A percentile compares a stretch with the other conserved stretches of the same genome.
These are phyloP conservation scores for Pilasporangium apinafurcum DNA, from an alignment of 352 stramenopile species.

Conservation along the genomic window DNA sequence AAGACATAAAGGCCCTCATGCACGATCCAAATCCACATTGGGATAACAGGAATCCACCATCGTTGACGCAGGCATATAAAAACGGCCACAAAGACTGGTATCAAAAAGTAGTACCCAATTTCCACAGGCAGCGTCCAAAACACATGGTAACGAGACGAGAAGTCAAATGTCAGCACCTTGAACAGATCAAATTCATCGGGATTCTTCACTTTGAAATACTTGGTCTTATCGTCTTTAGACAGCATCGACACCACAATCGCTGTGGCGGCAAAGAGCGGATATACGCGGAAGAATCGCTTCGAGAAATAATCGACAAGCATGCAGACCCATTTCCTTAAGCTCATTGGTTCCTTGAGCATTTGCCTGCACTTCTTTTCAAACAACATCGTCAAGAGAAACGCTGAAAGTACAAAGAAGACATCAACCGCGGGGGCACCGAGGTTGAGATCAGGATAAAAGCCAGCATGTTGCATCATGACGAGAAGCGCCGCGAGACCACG, in stretches of 20 bases:
- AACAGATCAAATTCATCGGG: constrained; percentile 16
- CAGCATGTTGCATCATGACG: constrained; percentile 12
- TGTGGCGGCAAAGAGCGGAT: constrained; percentile 34
- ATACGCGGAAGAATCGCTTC: constrained; percentile 49
- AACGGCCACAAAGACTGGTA: constrained; percentile 21
- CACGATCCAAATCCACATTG: constrained; percentile 10
- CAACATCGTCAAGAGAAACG: constrained; percentile 15
- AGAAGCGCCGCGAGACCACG: constrained; percentile 7
- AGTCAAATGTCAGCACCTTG: constrained; percentile 31
- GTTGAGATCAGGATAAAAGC: constrained; percentile 6
- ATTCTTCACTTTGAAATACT: constrained; percentile 16
- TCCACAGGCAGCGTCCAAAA: constrained; percentile 49
- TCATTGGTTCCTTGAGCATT: constrained; percentile 6
- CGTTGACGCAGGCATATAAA: constrained; percentile 8
- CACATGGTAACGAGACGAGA: constrained; percentile 25
- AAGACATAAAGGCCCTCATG: constrained; percentile 11
- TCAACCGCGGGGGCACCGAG: constrained; percentile 10
- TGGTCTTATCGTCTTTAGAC: constrained; percentile 16
- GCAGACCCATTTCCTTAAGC: constrained; percentile 5
- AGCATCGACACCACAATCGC: constrained; percentile 23
- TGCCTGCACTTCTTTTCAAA: constrained; percentile 11
- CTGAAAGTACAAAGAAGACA: constrained; percentile 16
- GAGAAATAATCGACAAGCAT: constrained; percentile 29
- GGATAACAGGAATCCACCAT: constrained; percentile 10
- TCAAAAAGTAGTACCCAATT: constrained; percentile 35